Evolutionary conservation across 176 grass and related monocot species (phyloP).

Genomic region (Dendrocalamus sinicus): DNA sequence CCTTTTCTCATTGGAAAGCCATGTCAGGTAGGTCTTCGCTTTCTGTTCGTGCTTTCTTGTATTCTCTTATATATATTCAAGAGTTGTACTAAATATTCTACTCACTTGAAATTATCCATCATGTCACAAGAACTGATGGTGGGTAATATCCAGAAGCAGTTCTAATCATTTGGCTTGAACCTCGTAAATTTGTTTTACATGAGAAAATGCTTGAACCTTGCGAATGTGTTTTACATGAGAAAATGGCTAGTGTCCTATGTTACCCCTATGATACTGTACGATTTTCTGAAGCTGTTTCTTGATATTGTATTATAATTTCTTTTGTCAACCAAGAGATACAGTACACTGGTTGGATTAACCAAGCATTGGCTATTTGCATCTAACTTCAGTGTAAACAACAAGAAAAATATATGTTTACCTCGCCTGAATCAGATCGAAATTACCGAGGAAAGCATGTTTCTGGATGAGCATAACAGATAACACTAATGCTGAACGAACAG

Average conservation of each 20-base stretch:
- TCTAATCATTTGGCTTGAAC: neutral
- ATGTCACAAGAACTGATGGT: too few species aligned
- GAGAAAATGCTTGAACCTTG: neutral
- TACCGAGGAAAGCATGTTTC: conserved; percentile 14
- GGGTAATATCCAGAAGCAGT: too few species aligned
- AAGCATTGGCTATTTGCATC: neutral
- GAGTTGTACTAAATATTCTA: neutral
- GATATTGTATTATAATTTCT: neutral
- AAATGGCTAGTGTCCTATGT: neutral
- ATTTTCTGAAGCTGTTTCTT: neutral
- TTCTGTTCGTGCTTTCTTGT: neutral
- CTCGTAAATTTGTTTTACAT: neutral
- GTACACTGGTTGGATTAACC: neutral
- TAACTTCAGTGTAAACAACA: neutral
- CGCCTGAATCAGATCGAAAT: neutral
- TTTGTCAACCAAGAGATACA: neutral
- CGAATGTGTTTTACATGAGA: neutral
- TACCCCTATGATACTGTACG: too few species aligned
- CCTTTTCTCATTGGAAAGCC: conserved; percentile 18
- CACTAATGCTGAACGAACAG: neutral
- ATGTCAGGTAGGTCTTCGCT: conserved; percentile 16
- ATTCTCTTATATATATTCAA: conserved; percentile 14
- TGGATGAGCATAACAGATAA: neutral
- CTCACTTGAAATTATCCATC: too few species aligned
- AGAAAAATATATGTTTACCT: neutral